Conservation (phyloP, 1,139 yeast genomes). For the Schizosaccharomyces versatilis region DNA sequence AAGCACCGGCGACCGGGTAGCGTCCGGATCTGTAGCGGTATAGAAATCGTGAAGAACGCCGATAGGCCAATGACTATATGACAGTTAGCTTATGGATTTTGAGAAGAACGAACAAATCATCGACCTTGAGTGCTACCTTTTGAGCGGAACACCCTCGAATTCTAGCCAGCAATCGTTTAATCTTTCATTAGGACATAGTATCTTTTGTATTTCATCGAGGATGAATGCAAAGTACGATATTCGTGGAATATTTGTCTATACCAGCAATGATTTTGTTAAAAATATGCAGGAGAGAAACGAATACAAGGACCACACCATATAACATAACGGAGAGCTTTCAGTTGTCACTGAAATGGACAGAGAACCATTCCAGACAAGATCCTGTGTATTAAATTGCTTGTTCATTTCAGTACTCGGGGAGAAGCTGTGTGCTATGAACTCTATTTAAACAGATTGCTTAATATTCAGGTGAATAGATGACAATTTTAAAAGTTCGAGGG, state of each 20-base stretch:
- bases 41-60: slow-evolving; percentile 7
- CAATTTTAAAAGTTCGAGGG: no score
- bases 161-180: neutral
- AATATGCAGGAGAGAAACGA: neutral
- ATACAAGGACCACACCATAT: neutral
- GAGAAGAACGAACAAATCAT: neutral
- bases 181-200: neutral
- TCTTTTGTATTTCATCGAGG: neutral
- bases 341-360: neutral
- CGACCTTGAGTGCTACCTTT: neutral
- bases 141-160: neutral
- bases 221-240: neutral
- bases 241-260: neutral
- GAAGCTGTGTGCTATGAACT: no score
- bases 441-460: no score
- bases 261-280: neutral
- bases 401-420: no score
- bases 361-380: neutral
- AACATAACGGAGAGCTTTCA: neutral
- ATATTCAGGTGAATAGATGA: no score
- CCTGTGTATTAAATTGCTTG: neutral
- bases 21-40: neutral
- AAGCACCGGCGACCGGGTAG: neutral
- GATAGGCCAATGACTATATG: slow-evolving; percentile 4
- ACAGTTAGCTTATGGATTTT: neutral